Percentiles rank a stretch among this genome's conserved stretches.
These are phyloP conservation scores for Lepidium africanum DNA, from an alignment of 345 rosid species.

Conservation along the genomic window DNA sequence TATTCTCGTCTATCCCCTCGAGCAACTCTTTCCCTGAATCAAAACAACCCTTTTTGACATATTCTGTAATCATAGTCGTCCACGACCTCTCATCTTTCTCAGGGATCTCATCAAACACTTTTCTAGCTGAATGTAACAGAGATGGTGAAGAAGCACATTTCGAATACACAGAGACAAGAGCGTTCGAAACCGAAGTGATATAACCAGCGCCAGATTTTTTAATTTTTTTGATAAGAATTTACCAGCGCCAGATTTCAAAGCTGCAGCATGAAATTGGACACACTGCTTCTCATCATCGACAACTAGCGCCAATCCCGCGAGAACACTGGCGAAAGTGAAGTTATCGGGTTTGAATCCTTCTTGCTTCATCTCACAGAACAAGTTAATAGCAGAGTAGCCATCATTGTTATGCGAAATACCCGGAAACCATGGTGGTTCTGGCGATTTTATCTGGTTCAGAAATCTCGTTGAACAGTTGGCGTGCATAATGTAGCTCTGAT, in stretches of 20 bases:
- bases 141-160: constrained; percentile 21
- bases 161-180: constrained; percentile 25
- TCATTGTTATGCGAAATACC: constrained; percentile 20
- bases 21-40: constrained; percentile 24
- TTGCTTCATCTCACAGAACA: constrained; percentile 19
- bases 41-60: constrained; percentile 26
- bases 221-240: too few species aligned
- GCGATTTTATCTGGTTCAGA: constrained; percentile 28
- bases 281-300: constrained; percentile 26
- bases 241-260: constrained; percentile 28
- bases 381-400: constrained; percentile 19
- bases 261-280: constrained; percentile 27
- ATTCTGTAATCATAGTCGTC: constrained; percentile 32
- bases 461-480: constrained; percentile 26
- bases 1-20: constrained; percentile 15
- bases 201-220: too few species aligned
- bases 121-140: constrained; percentile 14
- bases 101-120: constrained; percentile 30
- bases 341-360: constrained; percentile 29
- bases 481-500: constrained; percentile 22
- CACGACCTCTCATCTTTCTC: constrained; percentile 32
- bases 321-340: constrained; percentile 30
- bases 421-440: constrained; percentile 35
- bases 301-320: constrained; percentile 14
- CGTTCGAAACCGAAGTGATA: constrained; percentile 24